Base-by-base conservation (phyloP, 176 grass and related monocot species). In the Eleusine indica region DNA sequence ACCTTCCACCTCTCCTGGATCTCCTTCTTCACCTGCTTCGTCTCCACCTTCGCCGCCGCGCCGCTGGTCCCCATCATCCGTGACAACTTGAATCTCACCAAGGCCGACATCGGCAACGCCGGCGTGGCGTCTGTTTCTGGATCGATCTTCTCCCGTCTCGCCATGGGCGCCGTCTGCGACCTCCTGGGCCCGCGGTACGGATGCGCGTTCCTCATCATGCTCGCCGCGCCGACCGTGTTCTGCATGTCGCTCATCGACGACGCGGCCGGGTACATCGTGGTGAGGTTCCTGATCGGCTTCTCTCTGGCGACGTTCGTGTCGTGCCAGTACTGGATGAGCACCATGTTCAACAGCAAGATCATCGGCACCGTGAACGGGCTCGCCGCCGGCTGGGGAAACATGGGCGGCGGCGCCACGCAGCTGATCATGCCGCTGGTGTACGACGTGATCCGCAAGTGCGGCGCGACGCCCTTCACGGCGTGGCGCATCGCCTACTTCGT, bases 21-120 rank as follows among this genome's bases (percentile, higher is more conserved):
- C 37, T 98, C 95, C 43, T 98, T 98, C 90, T 98, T 98, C 90
- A 91, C 92, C 48, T 98, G 95, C 72, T 91, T 98, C 49, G 87
- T 98, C 17, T 98, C 95, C 43, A 98, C 95, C 79, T 98, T 98
- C 81, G 95, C 93, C 0, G 87, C 85, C 8, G 93, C 95, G 0
- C 92, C 95, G 0, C 79, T 94, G 0, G 86, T 97, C 1, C 95
- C 95, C 41, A 93, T 97, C 88, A 97, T 94, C 85, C 87, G 92
- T 9, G 92, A 97, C 57, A 87, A 97, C 53, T 90, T 97, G 13
- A 28, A 4, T 68, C 92, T 97, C 9, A 89, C 13, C 68, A 94
- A 93, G 88, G 79, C 79, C 1, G 92, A 97, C 68, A 91, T 97
- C 42, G 95, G 95, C 75, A 97, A 94, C 79, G 95, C 95, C 3